Evolutionary conservation across 495 filamentous ascomycete genomes (phyloP), one percentile per base, ranked within the genome.

Genomic region (Neurospora pannonica): DNA sequence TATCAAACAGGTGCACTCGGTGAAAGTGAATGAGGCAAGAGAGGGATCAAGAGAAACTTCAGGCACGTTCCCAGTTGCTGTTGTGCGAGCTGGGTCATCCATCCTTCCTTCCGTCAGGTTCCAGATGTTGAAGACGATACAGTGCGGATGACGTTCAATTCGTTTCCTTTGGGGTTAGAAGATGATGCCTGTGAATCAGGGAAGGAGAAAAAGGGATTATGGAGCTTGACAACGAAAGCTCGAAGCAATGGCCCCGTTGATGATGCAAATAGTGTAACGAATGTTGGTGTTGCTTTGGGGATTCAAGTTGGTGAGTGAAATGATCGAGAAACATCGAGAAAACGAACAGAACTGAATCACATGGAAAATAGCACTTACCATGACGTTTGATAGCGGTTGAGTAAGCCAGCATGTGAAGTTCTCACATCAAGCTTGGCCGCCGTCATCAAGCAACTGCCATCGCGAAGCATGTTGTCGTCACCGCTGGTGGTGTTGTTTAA

Each of bases 131-230:
- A 0, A n/a, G 19, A 48, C 1, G 8, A 48, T 48, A 31, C 21
- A 60, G 21, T 60, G 48, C 48, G 21, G 21, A 54, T 54, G 46
- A 1, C 10, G 5, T 15, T 24, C 11, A 11, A 13, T 60, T 54
- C n/a, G 10, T 2, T 13, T 46, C 0, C 8, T 2, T 2, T 13
- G 4, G 13, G 4, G 10, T 21, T 0, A 24, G 2, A 0, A 6
- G 10, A 54, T 54, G 10, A n/a, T n/a, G n/a, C n/a, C n/a, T n/a
- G n/a, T n/a, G n/a, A n/a, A n/a, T n/a, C n/a, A n/a, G n/a, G n/a
- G n/a, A n/a, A n/a, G n/a, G n/a, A n/a, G n/a, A n/a, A n/a, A n/a
- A n/a, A n/a, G n/a, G n/a, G n/a, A n/a, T n/a, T n/a, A n/a, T n/a
- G n/a, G n/a, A n/a, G n/a, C n/a, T n/a, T n/a, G n/a, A n/a, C n/a